phyloP scores from a whole-genome alignment of 148 eudicot species.

The Bassia scoparia region DNA sequence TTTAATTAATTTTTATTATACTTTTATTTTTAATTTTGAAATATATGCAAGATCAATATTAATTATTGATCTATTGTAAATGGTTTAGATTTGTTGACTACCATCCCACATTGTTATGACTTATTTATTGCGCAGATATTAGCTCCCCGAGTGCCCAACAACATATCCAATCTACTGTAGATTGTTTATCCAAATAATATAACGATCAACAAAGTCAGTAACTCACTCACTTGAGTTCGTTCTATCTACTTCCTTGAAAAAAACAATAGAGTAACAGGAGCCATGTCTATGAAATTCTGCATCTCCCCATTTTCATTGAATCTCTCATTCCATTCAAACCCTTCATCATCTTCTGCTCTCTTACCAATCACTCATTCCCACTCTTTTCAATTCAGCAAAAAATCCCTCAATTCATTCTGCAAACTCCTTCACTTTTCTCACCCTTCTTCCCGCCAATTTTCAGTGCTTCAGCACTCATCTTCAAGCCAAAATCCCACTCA shows the following conservation, averaged over 20 bases:
- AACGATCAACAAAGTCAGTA: neutral
- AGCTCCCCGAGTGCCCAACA: no score
- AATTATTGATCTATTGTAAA: no score
- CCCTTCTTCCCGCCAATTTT: constrained; percentile 47
- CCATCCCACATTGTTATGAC: no score
- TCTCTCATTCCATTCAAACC: constrained; percentile 19
- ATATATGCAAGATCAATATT: no score
- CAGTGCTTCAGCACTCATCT: constrained; percentile 25
- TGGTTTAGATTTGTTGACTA: no score
- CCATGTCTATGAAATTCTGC: constrained; percentile 43
- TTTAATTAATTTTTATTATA: no score
- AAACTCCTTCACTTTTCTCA: constrained; percentile 31
- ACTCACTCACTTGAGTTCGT: neutral
- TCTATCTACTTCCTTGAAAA: neutral
- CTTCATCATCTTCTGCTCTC: constrained; percentile 22
- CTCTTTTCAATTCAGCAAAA: constrained; percentile 18
- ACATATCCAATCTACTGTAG: neutral
- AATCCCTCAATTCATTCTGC: constrained; percentile 20
- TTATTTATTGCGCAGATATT: no score
- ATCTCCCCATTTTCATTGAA: constrained; percentile 28
- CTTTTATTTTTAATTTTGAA: no score
- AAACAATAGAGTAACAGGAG: neutral
- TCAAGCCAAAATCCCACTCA: constrained; percentile 13
- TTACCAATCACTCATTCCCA: constrained; percentile 22
- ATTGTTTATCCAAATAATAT: constrained; percentile 1